Evolutionary conservation across 169 alveolate genomes (phyloP).

Genomic region (Cryptosporidium ubiquitum): DNA sequence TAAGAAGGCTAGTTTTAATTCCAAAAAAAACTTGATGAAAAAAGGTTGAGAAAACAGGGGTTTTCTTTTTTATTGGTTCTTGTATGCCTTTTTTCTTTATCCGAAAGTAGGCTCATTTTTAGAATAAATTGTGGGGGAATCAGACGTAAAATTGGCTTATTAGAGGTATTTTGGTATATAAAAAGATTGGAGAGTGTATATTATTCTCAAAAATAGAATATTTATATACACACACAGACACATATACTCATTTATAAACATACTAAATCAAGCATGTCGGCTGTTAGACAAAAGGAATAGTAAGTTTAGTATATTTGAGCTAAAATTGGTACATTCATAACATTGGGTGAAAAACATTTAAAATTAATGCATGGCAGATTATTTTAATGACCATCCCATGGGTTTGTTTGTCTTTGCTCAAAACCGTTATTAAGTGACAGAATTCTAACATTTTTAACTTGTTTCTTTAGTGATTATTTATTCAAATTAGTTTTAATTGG

Average conservation of each 20-base stretch:
- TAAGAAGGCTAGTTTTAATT: neutral
- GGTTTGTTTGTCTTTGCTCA: neutral
- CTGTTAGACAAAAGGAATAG: slow-evolving; percentile 63
- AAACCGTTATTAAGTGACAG: neutral
- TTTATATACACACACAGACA: neutral
- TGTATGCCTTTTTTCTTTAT: neutral
- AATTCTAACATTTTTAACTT: slow-evolving; percentile 3
- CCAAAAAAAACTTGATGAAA: neutral
- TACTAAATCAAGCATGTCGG: slow-evolving; percentile 10
- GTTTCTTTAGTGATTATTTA: slow-evolving; percentile 87
- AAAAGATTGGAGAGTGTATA: neutral
- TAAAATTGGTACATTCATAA: neutral
- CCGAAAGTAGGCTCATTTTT: neutral
- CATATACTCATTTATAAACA: neutral
- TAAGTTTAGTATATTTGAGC: slow-evolving; percentile 10
- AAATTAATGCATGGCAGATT: neutral
- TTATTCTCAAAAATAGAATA: neutral
- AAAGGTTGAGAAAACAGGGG: slow-evolving; percentile 9
- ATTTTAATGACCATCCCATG: neutral
- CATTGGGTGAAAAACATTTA: neutral
- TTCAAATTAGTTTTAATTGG: slow-evolving; percentile 97
- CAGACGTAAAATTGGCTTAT: neutral
- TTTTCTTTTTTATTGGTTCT: neutral
- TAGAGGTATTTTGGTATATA: neutral
- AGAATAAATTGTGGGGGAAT: neutral